Evolutionary conservation across 1,139 yeast genomes (phyloP), one percentile per base, ranked within the genome.

Genomic region (Sporopachydermia cereana): DNA sequence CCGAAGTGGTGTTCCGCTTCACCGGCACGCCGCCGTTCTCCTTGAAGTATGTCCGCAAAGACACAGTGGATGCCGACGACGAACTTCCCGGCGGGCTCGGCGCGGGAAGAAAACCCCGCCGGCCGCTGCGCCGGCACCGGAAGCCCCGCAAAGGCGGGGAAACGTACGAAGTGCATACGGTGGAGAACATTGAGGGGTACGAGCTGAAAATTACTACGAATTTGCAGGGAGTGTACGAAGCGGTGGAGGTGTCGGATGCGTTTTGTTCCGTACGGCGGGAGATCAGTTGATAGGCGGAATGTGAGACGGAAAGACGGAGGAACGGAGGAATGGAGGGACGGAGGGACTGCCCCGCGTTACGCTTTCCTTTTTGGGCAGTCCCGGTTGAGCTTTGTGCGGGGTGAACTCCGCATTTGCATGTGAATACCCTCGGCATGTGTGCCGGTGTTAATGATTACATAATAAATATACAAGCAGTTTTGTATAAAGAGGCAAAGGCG

Each of bases 221-320:
- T 53, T 68, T 85, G 53, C 96, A 89, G 59, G 99, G 99, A 42
- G 83, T 88, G 2, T 91, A 93, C 58, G 96, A 89, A 60, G 96
- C 96, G 5, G 74, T 85, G 41, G 88, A 84, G 55, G 77, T 91
- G 12, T 76, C 77, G 47, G 99, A 91, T 64, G 82, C 82, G 17
- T 83, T 67, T 61, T 91, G 98, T 68, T 68, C 66, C 27, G 84
- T 82, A 2, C 63, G 61, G 47, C 71, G 46, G 44, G 5, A 18
- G 12, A 27, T 27, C 30, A 27, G n/a, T 12, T 27, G 30, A 27
- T 12, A n/a, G 12, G n/a, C 12, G 14, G 30, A 27, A 27, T 27
- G 30, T 12, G n/a, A 12, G 30, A 27, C 30, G n/a, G 12, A n/a
- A 27, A 27, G n/a, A n/a, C n/a, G n/a, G n/a, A n/a, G n/a, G n/a